Conservation (phyloP, 306 rosid genomes). For the Acacia confusa region DNA sequence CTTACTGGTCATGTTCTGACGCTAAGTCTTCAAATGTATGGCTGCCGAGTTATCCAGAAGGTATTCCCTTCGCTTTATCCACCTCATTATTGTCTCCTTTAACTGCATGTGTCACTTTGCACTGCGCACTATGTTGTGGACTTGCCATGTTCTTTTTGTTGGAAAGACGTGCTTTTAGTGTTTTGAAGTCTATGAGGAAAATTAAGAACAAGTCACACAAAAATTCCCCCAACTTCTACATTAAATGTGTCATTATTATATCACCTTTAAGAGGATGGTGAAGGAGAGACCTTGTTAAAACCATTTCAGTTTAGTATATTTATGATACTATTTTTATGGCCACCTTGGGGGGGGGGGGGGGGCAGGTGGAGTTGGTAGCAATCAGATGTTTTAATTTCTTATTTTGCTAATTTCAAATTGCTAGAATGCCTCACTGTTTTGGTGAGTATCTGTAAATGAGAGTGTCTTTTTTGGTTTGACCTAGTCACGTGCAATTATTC, state of each 20-base stretch:
- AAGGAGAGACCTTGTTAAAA: not conserved
- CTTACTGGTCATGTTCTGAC: constrained; percentile 82
- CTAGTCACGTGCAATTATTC: not conserved
- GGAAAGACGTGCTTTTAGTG: not conserved
- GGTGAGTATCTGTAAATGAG: not conserved
- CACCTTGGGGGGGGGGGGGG: not conserved
- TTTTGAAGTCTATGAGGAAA: constrained; percentile 3
- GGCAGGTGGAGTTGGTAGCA: not conserved
- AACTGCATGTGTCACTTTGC: not conserved
- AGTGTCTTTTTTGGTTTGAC: not conserved
- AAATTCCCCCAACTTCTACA: not conserved
- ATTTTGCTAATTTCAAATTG: not conserved
- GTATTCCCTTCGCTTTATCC: constrained; percentile 37
- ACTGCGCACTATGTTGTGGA: constrained; percentile 7
- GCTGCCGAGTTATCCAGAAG: constrained; percentile 99
- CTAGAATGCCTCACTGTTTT: not conserved
- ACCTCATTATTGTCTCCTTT: constrained; percentile 19
- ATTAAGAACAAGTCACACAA: not conserved
- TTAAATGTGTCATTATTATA: not conserved
- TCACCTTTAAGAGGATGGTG: not conserved
- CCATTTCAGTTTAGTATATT: not conserved
- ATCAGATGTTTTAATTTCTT: not conserved
- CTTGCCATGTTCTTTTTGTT: not conserved
- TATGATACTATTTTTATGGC: not conserved
- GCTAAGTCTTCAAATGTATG: constrained; percentile 97